A percentile compares a stretch with the other conserved stretches of the same genome.
Conservation (phyloP, 1,139 yeast genomes). For the Sugiyamaella neomexicana region DNA sequence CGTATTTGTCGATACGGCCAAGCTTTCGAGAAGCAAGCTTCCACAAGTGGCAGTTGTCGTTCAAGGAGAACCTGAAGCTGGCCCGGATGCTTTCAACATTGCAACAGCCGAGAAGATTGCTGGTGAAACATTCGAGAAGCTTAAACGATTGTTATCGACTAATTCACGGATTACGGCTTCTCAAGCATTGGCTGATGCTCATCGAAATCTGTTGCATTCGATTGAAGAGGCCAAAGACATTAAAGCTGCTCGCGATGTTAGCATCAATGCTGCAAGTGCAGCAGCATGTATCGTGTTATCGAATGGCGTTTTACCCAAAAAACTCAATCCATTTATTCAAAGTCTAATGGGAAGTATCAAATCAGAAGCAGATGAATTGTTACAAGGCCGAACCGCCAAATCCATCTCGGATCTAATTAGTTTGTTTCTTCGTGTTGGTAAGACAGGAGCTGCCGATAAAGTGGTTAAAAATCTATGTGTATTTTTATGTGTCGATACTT, state of each 20-base stretch:
- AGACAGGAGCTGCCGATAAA: constrained; percentile 78
- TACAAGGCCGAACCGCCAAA: constrained; percentile 71
- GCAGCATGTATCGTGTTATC: constrained; percentile 55
- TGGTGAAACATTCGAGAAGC: constrained; percentile 63
- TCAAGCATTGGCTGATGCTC: constrained; percentile 78
- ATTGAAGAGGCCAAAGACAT: constrained; percentile 68
- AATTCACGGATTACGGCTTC: constrained; percentile 70
- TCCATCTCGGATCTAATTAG: constrained; percentile 66
- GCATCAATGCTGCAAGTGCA: constrained; percentile 76
- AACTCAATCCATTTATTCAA: constrained; percentile 84
- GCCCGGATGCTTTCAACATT: constrained; percentile 87
- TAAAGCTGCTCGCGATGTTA: constrained; percentile 53
- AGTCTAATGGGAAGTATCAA: constrained; percentile 93
- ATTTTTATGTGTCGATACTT: constrained; percentile 89
- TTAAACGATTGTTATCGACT: constrained; percentile 65
- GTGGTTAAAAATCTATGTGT: constrained; percentile 89
- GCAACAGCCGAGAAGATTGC: constrained; percentile 73
- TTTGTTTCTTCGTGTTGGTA: constrained; percentile 56
- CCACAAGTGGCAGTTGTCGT: constrained; percentile 88
- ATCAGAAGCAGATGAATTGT: constrained; percentile 61
- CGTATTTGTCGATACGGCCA: constrained; percentile 74
- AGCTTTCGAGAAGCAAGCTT: constrained; percentile 68
- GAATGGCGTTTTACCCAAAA: constrained; percentile 59
- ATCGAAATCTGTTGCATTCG: constrained; percentile 62
- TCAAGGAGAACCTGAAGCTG: constrained; percentile 93